Conservation (phyloP, 2,329 filamentous ascomycete genomes). For the Ascochyta clinopodiicola region DNA sequence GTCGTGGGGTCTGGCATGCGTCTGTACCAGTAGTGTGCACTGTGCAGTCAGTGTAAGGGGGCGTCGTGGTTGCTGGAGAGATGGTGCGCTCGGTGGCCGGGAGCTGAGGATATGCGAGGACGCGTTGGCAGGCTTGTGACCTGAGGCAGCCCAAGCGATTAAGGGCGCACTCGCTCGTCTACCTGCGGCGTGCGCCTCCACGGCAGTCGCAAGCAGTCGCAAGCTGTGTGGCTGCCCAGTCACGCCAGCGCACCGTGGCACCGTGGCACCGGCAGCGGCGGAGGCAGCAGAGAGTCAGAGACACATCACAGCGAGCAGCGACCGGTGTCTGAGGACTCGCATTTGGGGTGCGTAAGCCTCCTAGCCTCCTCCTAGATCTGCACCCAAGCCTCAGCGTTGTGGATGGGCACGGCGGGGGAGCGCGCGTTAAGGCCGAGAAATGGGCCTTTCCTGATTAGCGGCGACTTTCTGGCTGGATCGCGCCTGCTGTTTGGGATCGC, state of each 20-base stretch:
- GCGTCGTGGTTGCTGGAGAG: conserved; percentile 14
- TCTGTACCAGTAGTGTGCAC: not conserved
- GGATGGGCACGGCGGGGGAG: not conserved
- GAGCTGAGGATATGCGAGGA: conserved; percentile 12
- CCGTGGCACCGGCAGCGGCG: not conserved
- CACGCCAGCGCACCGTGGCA: not conserved
- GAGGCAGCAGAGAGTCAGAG: conserved; percentile 1
- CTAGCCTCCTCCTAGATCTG: not conserved
- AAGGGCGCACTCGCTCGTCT: not conserved
- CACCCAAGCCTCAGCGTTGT: conserved; percentile 2
- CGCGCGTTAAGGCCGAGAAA: not conserved
- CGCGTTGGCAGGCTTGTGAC: conserved; percentile 18
- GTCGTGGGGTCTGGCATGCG: conserved; percentile 13
- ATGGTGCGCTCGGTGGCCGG: conserved; percentile 8
- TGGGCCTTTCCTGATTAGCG: not conserved
- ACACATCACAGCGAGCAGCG: conserved; percentile 1
- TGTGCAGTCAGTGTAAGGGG: not conserved
- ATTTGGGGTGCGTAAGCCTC: conserved; percentile 4
- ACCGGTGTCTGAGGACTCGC: conserved; percentile 8
- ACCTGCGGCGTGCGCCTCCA: not conserved
- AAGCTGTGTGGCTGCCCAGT: conserved; percentile 13
- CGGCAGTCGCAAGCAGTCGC: not conserved
- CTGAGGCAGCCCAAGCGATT: conserved; percentile 12
- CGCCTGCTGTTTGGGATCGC: conserved; percentile 3
- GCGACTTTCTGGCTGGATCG: conserved; percentile 7